Base-by-base conservation (phyloP, 2,329 filamentous ascomycete species). In the Calonectria montana region DNA sequence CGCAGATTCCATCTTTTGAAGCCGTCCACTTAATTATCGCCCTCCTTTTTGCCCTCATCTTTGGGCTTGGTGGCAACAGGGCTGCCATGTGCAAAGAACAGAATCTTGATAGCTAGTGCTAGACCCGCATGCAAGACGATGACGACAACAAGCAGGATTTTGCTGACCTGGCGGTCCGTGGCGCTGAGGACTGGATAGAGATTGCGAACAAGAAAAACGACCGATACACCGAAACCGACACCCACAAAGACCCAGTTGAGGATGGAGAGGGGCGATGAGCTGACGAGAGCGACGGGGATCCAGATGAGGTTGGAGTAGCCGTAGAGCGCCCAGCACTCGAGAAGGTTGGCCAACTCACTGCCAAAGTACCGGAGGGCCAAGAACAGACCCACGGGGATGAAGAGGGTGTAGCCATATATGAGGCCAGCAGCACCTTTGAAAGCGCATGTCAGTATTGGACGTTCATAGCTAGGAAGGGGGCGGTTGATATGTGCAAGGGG, bases 251-350 rank as follows among this genome's bases (percentile, higher is more conserved):
- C 91, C 90, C 94, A 98, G 87, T 99, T 99, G 76, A 99, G 90
- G 68, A 95, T 91, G 67, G 91, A 92, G 78, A 98, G 87, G 65
- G 94, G 93, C 75, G 94, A 96, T 94, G 96, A 98, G 82, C 93
- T 95, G 77, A 98, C 94, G 74, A 97, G 86, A 59, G 97, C 96
- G 50, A 99, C 96, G 2, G 94, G 94, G 78, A 99, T 96, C 97
- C 97, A 99, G 81, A 99, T 94, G 80, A 99, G 87, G 86, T 99
- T 99, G 69, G 94, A 91, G 87, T 99, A 99, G 67, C 97, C 97
- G 84, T 98, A 99, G 41, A 99, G 87, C 71, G 95, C 94, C 92
- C 94, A 96, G 87, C 95, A 98, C 87, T 99, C 97, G 76, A 99
- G 90, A 71, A 99, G 87, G 84, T 98, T 97, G 74, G 96, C 96